A percentile compares a stretch with the other conserved stretches of the same genome.
Evolutionary conservation across 129 eudicot genomes (phyloP).

Genomic region (Heracleum sosnowskyi): DNA sequence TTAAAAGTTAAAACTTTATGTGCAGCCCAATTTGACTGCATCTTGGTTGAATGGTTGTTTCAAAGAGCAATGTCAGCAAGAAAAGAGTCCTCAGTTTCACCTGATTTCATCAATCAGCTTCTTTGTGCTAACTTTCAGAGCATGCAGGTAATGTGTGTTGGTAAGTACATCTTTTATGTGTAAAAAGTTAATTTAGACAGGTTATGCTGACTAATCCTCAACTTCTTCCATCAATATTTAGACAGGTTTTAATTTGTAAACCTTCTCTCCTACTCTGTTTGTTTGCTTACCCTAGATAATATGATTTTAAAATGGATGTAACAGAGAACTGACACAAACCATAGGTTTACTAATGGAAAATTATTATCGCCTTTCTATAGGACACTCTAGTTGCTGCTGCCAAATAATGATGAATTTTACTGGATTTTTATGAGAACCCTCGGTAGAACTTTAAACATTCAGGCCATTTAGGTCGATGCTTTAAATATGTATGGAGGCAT

Average conservation of each 20-base stretch:
- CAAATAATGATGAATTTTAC: background rate
- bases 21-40: conserved; percentile 90
- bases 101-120: conserved; percentile 89
- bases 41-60: conserved; percentile 84
- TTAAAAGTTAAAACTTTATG: background rate
- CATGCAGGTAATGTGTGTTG: conserved; percentile 58
- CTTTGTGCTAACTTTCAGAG: conserved; percentile 70
- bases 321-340: background rate
- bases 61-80: conserved; percentile 99
- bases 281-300: background rate
- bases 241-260: conserved; percentile 46
- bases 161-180: background rate
- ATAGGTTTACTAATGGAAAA: background rate
- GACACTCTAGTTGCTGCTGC: background rate
- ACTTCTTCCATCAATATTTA: conserved; percentile 79
- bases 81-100: conserved; percentile 56
- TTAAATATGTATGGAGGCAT: too few species aligned
- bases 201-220: conserved; percentile 87
- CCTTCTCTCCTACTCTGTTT: background rate
- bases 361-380: background rate
- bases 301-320: background rate
- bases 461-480: background rate
- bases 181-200: conserved; percentile 14
- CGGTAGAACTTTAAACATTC: background rate
- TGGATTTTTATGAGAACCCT: background rate